A percentile compares a stretch with the other conserved stretches of the same genome.
These are phyloP conservation scores for Leccinum solheimii DNA, from an alignment of 1,284 basidiomycete genomes.

Conservation along the genomic window DNA sequence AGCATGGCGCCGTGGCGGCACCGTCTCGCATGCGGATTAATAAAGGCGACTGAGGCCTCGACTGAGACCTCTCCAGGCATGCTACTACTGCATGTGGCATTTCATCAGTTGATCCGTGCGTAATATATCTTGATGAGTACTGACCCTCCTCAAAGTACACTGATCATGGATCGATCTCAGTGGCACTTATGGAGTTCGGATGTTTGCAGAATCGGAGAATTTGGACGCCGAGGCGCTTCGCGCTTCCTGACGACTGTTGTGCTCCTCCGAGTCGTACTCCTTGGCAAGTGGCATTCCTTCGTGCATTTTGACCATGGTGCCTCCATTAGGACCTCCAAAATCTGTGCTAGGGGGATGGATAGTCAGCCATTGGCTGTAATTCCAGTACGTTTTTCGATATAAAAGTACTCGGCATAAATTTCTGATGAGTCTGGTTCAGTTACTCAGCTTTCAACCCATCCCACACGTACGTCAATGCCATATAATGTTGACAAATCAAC, in stretches of 20 bases:
- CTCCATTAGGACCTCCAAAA: background rate
- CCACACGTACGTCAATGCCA: constrained; percentile 5
- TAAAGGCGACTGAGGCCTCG: background rate
- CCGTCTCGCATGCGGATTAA: background rate
- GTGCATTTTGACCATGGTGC: background rate
- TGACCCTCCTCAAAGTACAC: too few relatives aligned
- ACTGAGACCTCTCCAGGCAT: background rate
- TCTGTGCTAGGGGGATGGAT: background rate
- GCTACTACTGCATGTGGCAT: background rate
- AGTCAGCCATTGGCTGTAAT: background rate
- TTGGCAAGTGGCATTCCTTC: constrained; percentile 8
- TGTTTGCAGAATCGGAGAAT: too few relatives aligned
- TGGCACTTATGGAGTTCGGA: too few relatives aligned
- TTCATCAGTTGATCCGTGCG: background rate
- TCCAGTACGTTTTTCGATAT: constrained; percentile 9
- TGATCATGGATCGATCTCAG: too few relatives aligned
- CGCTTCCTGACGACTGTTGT: too few relatives aligned
- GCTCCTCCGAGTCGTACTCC: background rate
- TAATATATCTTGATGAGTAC: background rate
- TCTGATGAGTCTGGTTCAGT: background rate
- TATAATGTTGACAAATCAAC: background rate
- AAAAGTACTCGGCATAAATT: background rate
- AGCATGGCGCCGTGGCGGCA: constrained; percentile 15
- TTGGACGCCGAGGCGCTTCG: too few relatives aligned
- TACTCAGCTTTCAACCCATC: background rate